Percentiles rank a stretch among this genome's conserved stretches.
Evolutionary conservation across 306 rosid genomes (phyloP).

Genomic region (Astragalus membranaceus): DNA sequence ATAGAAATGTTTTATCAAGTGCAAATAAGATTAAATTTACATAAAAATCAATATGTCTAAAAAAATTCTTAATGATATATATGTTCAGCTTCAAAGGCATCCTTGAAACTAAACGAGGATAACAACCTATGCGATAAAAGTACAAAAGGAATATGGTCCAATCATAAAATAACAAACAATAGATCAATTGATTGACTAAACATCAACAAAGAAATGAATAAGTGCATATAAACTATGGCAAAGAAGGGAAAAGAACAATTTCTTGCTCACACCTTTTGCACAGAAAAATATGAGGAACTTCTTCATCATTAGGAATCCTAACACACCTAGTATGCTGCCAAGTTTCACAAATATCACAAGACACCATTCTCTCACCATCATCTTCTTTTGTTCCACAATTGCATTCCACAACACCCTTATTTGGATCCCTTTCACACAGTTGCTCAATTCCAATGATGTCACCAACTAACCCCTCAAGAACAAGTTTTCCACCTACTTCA

Average conservation of each 20-base stretch:
- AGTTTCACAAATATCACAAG: conserved; percentile 82
- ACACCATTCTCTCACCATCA: conserved; percentile 80
- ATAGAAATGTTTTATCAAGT: not conserved
- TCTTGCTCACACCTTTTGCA: conserved; percentile 74
- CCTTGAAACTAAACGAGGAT: not conserved
- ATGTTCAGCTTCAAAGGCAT: not conserved
- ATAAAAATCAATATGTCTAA: not conserved
- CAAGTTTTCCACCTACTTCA: conserved; percentile 58
- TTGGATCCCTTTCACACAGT: conserved; percentile 38
- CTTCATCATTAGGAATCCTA: conserved; percentile 58
- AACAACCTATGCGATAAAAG: not conserved
- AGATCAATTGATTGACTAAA: not conserved
- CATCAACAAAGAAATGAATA: not conserved
- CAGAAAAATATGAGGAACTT: conserved; percentile 65
- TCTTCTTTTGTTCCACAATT: conserved; percentile 75
- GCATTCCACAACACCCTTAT: conserved; percentile 41
- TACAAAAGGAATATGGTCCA: not conserved
- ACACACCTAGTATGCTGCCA: conserved; percentile 80
- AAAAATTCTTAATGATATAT: not conserved
- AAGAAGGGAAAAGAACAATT: conserved; percentile 49
- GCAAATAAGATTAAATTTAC: not conserved
- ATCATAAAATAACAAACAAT: not conserved
- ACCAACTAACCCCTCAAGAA: conserved; percentile 38
- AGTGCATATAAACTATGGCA: conserved; percentile 13
- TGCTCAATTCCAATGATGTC: conserved; percentile 12